Percentiles rank a stretch among this genome's conserved stretches.
These are phyloP conservation scores for Phytophthora capsici DNA, from an alignment of 352 stramenopile genomes.

Conservation along the genomic window DNA sequence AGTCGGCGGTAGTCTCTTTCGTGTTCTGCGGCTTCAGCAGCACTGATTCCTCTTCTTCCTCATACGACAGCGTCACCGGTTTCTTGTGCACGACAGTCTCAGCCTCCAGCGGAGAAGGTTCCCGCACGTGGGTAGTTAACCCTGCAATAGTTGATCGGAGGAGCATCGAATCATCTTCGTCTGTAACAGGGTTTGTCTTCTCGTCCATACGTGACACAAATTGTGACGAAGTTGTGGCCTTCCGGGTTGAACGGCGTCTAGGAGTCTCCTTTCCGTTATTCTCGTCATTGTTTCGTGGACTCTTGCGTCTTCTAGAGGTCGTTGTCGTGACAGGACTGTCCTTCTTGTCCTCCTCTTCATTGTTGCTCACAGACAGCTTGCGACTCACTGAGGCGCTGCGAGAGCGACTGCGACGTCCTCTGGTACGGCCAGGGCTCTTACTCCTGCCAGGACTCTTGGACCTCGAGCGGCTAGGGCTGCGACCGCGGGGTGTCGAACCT, in stretches of 20 bases:
- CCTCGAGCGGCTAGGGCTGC: conserved; percentile 50
- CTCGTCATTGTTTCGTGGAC: conserved; percentile 19
- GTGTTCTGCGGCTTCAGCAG: conserved; percentile 23
- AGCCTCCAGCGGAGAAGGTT: conserved; percentile 15
- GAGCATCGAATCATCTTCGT: conserved; percentile 58
- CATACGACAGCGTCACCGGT: conserved; percentile 58
- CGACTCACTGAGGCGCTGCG: conserved; percentile 66
- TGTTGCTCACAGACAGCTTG: conserved; percentile 31
- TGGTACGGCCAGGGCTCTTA: conserved; percentile 45
- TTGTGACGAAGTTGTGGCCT: conserved; percentile 36
- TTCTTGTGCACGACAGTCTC: conserved; percentile 38
- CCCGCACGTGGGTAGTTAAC: conserved; percentile 40
- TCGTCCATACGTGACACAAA: conserved; percentile 45
- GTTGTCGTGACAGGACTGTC: conserved; percentile 12
- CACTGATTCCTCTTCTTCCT: conserved; percentile 49
- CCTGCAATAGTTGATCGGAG: conserved; percentile 57
- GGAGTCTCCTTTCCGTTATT: conserved; percentile 21
- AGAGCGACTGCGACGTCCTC: conserved; percentile 54
- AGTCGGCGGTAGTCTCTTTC: conserved; percentile 12
- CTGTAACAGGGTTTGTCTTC: conserved; percentile 28
- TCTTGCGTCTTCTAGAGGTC: conserved; percentile 27
- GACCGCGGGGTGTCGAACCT: conserved; percentile 40
- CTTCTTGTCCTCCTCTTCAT: conserved; percentile 30
- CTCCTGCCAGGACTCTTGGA: conserved; percentile 41
- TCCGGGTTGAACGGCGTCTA: conserved; percentile 27